Evolutionary conservation across 441 rosid genomes (phyloP), one percentile per base, ranked within the genome.

Genomic region (Raphanus hybrid): DNA sequence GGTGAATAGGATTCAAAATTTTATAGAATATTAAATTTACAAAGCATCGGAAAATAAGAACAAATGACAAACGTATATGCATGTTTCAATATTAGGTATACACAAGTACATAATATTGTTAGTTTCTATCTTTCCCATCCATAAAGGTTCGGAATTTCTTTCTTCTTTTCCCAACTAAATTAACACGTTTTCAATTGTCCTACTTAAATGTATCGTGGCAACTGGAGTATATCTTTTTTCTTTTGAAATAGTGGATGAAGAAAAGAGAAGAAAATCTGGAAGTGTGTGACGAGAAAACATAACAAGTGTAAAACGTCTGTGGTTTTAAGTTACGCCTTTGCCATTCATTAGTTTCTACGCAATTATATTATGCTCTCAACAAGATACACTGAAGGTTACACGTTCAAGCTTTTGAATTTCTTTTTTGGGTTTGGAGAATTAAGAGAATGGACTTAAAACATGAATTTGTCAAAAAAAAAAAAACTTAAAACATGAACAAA

Each of bases 31-130:
- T 59, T 0, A 59, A 29, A 45, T 6, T 43, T 63, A 41, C 6
- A 78, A 15, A 78, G 61, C 68, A 58, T 59, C 3, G 35, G 50
- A 60, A 60, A 58, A 66, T 71, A 67, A 67, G 70, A 72, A 73
- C 37, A 37, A 14, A 50, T 35, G 75, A 61, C 61, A 60, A 69
- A 73, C 63, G 69, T 64, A 61, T 67, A 55, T 50, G 55, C 55
- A 50, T 50, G 48, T 59, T 67, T 16, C 73, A 68, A 57, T 52
- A 69, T 78, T 78, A 79, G 82, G 82, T 79, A 79, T 34, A 74
- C 82, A 63, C 0, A 79, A 79, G 78, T 74, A 64, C 78, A 79
- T 69, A 74, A 55, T 73, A 69, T n/a, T 69, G 82, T 74, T 55
- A 79, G 62, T 69, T 63, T 79, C 62, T 79, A 74, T 79, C 78